Evolutionary conservation across 2,329 filamentous ascomycete species (phyloP), one percentile per base, ranked within the genome.

Genomic region (Aspergillus versicolor): DNA sequence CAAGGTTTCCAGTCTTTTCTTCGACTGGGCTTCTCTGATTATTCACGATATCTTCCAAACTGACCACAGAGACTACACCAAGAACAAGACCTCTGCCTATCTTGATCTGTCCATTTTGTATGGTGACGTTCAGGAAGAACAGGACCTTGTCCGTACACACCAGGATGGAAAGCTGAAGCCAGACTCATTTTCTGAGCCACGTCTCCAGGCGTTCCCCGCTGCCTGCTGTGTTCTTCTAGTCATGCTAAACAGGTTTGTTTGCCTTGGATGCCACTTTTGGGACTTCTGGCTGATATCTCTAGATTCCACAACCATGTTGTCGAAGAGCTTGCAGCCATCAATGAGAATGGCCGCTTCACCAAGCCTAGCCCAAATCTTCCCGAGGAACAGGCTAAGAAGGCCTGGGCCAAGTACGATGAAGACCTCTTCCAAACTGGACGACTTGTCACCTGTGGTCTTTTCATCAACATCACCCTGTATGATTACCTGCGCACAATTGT

Each of bases 271-370:
- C 11, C 17, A 15, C 50, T 49, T 37, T 15, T 37, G 50, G 2
- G 43, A 42, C 4, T 11, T 8, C 12, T 22, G 43, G 34, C 50
- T 43, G 43, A 49, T 50, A 17, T 27, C 40, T 34, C 32, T 34
- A 69, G 70, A 63, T 95, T 95, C 75, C 93, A 97, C 75, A 97
- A 97, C 74, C 83, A 94, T 62, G 85, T 92, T 0, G 92, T 90
- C 1, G 83, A 86, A 53, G 88, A 93, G 59, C 78, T 97, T 17
- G 89, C 89, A 0, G 77, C 82, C n/a, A 93, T 97, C 73, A 96
- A 97, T 66, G 92, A 97, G 66, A 84, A 85, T 44, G 87, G 86
- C 15, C 84, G 90, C 21, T 97, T 96, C 74, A 84, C 81, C 0
- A 87, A 85, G 58, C 90, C 91, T 0, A 67, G 77, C 0, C 73